Evolutionary conservation across 2,329 filamentous ascomycete genomes (phyloP), one percentile per base, ranked within the genome.

Genomic region (Nothopassalora personata): DNA sequence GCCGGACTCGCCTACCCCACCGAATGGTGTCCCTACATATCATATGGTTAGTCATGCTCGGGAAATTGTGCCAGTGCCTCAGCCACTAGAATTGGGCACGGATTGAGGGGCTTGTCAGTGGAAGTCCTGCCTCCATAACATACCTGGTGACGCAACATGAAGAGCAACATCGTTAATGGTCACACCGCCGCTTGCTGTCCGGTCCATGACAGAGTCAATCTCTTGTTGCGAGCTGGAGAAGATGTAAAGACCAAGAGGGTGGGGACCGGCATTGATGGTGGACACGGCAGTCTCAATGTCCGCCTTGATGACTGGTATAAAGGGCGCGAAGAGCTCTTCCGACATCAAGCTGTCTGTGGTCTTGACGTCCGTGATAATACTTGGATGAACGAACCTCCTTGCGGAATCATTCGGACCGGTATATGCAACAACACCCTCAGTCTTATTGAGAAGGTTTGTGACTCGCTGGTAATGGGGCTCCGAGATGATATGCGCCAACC

Each of bases 241-340:
- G 3, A 88, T 83, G 71, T 90, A 94, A 34, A 96, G 78, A 9
- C 86, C 85, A 48, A 97, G 78, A 0, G 92, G 91, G 1, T 91
- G 96, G 55, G 85, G 82, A 72, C 94, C 86, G 47, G 96, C 83
- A 58, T 82, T 77, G 71, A 94, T 91, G 62, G 90, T 90, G 63
- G 92, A 83, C 28, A 80, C 80, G 71, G 96, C 90, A 50, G 91
- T 91, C 67, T 93, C 83, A 66, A 84, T 81, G 64, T 90, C 83
- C 52, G 90, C 86, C 0, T 90, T 82, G 58, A 95, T 76, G 61
- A 97, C 84, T 62, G 89, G 86, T 64, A 94, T 89, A 61, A 96
- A 80, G 18, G 92, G 92, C 5, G 92, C 93, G 71, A 97, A 97
- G 51, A 86, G 89, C 77, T 97, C 92, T 62, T 94, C 84, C 27